Evolutionary conservation across 2,329 filamentous ascomycete genomes (phyloP).

Genomic region (Stagonosporopsis tanaceti): DNA sequence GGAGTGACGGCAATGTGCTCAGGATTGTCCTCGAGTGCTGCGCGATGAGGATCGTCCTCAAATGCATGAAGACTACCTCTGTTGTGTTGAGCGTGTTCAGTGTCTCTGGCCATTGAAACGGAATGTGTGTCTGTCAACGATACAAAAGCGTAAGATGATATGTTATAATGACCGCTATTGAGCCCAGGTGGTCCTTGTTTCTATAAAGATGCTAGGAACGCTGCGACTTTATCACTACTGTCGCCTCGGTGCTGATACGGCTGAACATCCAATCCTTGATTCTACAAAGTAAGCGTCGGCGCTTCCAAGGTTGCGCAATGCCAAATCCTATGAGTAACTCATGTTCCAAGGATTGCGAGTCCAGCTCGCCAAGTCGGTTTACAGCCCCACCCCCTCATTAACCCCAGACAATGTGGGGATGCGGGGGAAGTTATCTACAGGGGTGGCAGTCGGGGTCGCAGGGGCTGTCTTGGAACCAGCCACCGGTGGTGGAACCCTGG

Average conservation of each 20-base stretch:
- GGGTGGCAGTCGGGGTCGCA: not conserved
- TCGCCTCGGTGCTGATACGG: not conserved
- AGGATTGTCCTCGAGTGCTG: conserved; percentile 3
- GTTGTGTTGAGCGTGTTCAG: not conserved
- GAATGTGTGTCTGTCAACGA: not conserved
- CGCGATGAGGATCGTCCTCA: conserved; percentile 7
- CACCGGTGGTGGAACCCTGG: not conserved
- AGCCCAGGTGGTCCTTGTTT: not conserved
- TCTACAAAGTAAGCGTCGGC: no score
- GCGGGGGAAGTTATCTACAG: not conserved
- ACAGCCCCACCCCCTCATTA: conserved; percentile 1
- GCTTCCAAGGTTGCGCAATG: no score
- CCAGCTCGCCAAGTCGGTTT: not conserved
- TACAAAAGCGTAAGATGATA: no score
- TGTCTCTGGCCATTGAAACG: not conserved
- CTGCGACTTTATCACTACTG: conserved; percentile 1
- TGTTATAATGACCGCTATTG: no score
- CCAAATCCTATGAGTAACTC: no score
- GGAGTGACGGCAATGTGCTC: not conserved
- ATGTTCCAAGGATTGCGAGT: no score
- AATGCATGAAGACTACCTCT: not conserved
- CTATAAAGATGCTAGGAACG: not conserved
- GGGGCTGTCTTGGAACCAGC: no score
- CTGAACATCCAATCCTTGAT: not conserved
- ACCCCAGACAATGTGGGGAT: not conserved